Evolutionary conservation across 805 yeast genomes (phyloP), one percentile per base, ranked within the genome.

Genomic region (Nakazawaea peltata): DNA sequence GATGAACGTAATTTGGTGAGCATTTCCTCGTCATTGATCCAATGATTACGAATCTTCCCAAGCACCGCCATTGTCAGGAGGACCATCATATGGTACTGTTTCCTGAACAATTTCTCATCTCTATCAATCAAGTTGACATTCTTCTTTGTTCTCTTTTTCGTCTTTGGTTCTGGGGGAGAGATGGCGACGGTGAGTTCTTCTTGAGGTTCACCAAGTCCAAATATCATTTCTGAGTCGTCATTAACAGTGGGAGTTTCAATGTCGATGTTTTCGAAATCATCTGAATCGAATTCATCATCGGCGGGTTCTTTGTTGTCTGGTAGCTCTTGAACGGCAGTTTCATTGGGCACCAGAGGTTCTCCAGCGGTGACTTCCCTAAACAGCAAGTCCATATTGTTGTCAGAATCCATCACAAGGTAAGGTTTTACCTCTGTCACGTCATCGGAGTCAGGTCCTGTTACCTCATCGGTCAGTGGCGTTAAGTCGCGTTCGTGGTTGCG

Each of bases 21-120:
- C 0, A 83, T 48, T 3, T 43, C 41, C 1, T 50, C 47, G 41
- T 74, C 71, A 39, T 71, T 73, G 41, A 86, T 69, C 96, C 96
- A 88, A 5, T 57, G 44, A 50, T 88, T 90, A 18, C 95, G 66
- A 3, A 74, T 47, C 0, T 64, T 63, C 0, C 87, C 92, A 51
- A 84, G 94, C 2, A 69, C 50, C 36, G 82, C 54, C 73, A 85
- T 71, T 17, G 69, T 55, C 12, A 72, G 60, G 2, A 90, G 45
- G 39, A 74, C 69, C 34, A 71, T 44, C 55, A 74, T 68, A 51
- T 88, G 97, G 7, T 75, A 53, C 0, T 53, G 43, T 31, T 64
- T 61, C 14, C 97, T 57, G 29, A 53, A 54, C 1, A 47, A 46
- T 13, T 82, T 59, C 48, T 81, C 88, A 28, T 77, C 81, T 34